Evolutionary conservation across 2,329 filamentous ascomycete species (phyloP), one percentile per base, ranked within the genome.

Genomic region (Lojkania enalia): DNA sequence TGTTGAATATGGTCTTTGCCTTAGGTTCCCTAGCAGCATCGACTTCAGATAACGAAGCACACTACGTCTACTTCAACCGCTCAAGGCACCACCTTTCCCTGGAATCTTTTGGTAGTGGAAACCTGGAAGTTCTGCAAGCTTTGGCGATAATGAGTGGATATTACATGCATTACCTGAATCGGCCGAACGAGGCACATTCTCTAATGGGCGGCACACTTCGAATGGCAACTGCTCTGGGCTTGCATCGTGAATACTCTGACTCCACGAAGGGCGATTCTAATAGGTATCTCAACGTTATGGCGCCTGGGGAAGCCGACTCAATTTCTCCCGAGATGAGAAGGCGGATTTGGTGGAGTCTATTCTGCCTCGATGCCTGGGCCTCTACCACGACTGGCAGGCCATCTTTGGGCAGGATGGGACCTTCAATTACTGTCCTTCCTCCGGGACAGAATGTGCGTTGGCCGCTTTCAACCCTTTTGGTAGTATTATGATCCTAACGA

Each of bases 81-180:
- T 83, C 85, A 14, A 85, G 85, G 70, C 79, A 83, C 43, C 79
- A 87, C 56, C 71, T 90, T 7, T 79, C 77, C 5, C 74, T 90
- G 49, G 85, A 86, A 51, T 81, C 81, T 2, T 81, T 88, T 41
- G 85, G 84, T 2, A 85, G 83, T 55, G 84, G 84, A 33, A 83
- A 86, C 55, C 73, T 90, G n/a, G 86, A 90, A 64, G 86, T 82
- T 0, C 77, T 90, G 2, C 86, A 90, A 61, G 83, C 86, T 1
- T 69, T 90, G 13, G 82, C 82, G 2, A 75, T 90, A 19, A 82
- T 89, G 57, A 85, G 85, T 30, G 87, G 87, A 20, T 87, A 84
- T 70, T 90, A 90, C 63, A 79, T 89, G 44, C 87, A 90, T 66
- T 90, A 90, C 60, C 82, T 87, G 57, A 88, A 88, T 69, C 78